Evolutionary conservation across 2,329 filamentous ascomycete species (phyloP).

Genomic region (Fusarium ramigenum): DNA sequence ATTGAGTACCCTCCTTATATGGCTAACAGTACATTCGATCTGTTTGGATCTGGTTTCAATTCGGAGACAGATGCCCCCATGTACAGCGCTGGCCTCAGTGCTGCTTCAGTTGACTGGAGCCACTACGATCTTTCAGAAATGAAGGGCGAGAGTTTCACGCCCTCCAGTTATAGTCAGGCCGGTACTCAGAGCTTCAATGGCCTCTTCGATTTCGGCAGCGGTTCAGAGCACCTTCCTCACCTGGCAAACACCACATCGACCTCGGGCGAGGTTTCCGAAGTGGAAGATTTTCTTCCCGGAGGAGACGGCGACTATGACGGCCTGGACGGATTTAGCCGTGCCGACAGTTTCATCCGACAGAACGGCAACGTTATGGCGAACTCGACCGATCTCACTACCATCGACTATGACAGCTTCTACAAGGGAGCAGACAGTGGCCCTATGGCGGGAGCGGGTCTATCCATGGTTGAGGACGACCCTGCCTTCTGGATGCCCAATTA

Average conservation of each 20-base stretch:
- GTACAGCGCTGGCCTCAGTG: slow-evolving; percentile 69
- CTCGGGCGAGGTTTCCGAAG: slow-evolving; percentile 74
- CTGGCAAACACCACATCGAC: slow-evolving; percentile 68
- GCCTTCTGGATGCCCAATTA: slow-evolving; percentile 61
- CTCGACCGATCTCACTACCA: slow-evolving; percentile 56
- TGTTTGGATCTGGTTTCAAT: slow-evolving; percentile 58
- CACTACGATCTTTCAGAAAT: slow-evolving; percentile 58
- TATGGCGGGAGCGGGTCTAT: slow-evolving; percentile 54
- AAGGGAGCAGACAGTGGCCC: slow-evolving; percentile 55
- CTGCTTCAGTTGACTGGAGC: slow-evolving; percentile 59
- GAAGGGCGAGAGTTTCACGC: slow-evolving; percentile 59
- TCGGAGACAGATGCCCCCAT: slow-evolving; percentile 65
- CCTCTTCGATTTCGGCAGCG: slow-evolving; percentile 60
- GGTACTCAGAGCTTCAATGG: slow-evolving; percentile 61
- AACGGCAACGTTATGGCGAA: slow-evolving; percentile 53
- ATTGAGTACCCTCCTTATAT: slow-evolving; percentile 62
- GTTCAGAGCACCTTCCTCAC: slow-evolving; percentile 63
- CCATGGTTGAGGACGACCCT: slow-evolving; percentile 62
- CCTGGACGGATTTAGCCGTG: slow-evolving; percentile 48
- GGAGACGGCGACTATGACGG: slow-evolving; percentile 60
- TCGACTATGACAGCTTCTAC: slow-evolving; percentile 67
- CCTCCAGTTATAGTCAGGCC: slow-evolving; percentile 65
- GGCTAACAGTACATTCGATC: slow-evolving; percentile 59
- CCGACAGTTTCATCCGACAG: slow-evolving; percentile 59
- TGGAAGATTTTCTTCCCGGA: slow-evolving; percentile 65